Conservation (phyloP, 345 rosid species). For the Chamaenerion angustifolium region DNA sequence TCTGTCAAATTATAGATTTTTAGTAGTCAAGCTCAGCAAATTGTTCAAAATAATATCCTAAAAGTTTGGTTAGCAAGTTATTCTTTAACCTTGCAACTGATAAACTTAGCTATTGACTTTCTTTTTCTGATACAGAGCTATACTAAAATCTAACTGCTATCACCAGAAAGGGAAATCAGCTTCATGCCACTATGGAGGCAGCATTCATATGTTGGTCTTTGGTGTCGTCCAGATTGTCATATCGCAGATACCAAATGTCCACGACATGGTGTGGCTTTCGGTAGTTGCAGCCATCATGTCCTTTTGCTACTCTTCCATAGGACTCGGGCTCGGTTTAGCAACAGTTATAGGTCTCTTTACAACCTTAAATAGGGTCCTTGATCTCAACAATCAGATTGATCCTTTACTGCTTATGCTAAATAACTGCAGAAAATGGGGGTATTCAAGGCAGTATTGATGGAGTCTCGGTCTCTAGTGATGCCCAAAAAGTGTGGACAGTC, state of each 20-base stretch:
- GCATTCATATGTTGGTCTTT: constrained; percentile 22
- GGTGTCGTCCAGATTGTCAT: constrained; percentile 17
- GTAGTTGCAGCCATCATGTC: constrained; percentile 24
- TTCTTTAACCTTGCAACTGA: no score
- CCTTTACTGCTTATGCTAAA: no score
- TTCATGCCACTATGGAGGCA: constrained; percentile 17
- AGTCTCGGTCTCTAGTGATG: background rate
- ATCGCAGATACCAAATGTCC: constrained; percentile 27
- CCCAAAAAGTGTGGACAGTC: constrained; percentile 21
- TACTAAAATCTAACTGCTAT: constrained; percentile 34
- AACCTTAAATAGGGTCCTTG: no score
- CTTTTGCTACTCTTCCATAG: constrained; percentile 18
- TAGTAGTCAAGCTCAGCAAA: no score
- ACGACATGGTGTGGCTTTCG: constrained; percentile 22
- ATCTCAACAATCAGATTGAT: no score
- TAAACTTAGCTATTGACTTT: background rate
- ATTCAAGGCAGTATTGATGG: no score
- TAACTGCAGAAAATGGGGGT: no score
- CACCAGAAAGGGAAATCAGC: constrained; percentile 34
- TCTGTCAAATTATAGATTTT: no score
- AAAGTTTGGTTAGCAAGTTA: no score
- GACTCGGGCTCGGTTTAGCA: constrained; percentile 17
- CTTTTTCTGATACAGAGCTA: constrained; percentile 20
- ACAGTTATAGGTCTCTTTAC: constrained; percentile 17
- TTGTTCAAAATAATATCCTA: no score